Percentiles rank a stretch among this genome's conserved stretches.
phyloP scores from a whole-genome alignment of 2,329 filamentous ascomycete species.

The Fusarium sp. region DNA sequence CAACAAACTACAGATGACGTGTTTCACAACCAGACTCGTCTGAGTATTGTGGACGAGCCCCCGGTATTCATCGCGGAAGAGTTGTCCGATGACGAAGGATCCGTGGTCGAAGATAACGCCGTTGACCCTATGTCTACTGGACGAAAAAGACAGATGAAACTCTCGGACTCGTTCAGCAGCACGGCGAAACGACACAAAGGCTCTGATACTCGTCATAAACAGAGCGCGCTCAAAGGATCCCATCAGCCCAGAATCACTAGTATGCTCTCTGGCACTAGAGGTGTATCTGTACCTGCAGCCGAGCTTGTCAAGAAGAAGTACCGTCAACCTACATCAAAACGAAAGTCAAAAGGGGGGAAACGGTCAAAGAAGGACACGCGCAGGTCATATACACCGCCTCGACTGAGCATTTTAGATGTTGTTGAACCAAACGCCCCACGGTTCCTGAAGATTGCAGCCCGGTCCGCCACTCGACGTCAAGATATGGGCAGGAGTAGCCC shows the following conservation, averaged over 20 bases:
- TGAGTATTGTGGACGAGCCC: constrained; percentile 37
- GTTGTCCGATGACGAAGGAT: constrained; percentile 51
- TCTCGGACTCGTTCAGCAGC: constrained; percentile 44
- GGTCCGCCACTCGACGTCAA: constrained; percentile 62
- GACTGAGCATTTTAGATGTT: constrained; percentile 72
- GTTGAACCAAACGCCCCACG: constrained; percentile 64
- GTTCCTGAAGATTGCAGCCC: constrained; percentile 72
- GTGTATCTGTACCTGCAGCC: constrained; percentile 10
- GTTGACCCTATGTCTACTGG: constrained; percentile 65
- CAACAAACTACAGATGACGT: constrained; percentile 41
- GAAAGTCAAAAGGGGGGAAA: constrained; percentile 18
- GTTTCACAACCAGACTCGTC: constrained; percentile 47
- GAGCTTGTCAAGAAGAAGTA: constrained; percentile 35
- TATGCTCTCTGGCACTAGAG: constrained; percentile 41
- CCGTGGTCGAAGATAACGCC: constrained; percentile 63
- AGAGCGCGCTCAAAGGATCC: constrained; percentile 21
- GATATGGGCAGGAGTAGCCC: constrained; percentile 68
- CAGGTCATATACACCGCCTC: constrained; percentile 54
- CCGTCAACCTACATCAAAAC: constrained; percentile 23
- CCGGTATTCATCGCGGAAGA: constrained; percentile 12
- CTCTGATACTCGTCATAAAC: constrained; percentile 39
- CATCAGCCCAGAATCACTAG: constrained; percentile 53
- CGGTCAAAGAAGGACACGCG: constrained; percentile 2
- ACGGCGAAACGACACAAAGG: constrained; percentile 47
- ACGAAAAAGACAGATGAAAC: constrained; percentile 56